These are phyloP conservation scores for Austroboletus festivus DNA, from an alignment of 768 basidiomycete genomes.

Conservation along the genomic window DNA sequence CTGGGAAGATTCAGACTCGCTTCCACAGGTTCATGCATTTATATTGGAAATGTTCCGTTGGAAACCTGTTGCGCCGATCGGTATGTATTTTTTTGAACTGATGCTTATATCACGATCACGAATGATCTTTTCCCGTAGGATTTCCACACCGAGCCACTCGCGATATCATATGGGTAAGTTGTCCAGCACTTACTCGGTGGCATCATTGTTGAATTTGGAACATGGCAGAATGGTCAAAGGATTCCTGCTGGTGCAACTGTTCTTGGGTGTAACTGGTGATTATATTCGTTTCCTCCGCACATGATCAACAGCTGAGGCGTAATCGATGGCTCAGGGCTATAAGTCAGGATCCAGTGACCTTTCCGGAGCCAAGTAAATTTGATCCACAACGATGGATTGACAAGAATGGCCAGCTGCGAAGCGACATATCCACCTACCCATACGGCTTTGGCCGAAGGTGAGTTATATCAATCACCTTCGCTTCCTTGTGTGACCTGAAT, in stretches of 20 bases:
- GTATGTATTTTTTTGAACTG: too few relatives aligned
- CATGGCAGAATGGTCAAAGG: conserved; percentile 16
- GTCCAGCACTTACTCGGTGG: not conserved
- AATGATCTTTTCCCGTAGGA: conserved; percentile 25
- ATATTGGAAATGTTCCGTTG: conserved; percentile 36
- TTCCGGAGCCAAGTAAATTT: conserved; percentile 43
- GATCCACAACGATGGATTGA: conserved; percentile 54
- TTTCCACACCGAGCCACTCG: conserved; percentile 60
- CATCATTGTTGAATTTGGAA: conserved; percentile 36
- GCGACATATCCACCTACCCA: conserved; percentile 42
- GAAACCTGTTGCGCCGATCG: conserved; percentile 12
- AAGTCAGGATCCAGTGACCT: conserved; percentile 20
- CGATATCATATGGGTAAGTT: conserved; percentile 55
- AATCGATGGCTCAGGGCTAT: conserved; percentile 15
- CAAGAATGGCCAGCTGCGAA: conserved; percentile 38
- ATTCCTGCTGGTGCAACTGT: conserved; percentile 24
- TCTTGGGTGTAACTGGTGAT: conserved; percentile 19
- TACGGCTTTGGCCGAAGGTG: conserved; percentile 51
- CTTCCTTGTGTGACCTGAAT: not conserved
- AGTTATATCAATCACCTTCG: not conserved
- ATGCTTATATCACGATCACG: too few relatives aligned
- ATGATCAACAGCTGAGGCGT: not conserved
- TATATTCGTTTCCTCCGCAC: not conserved
- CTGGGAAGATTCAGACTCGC: conserved; percentile 30
- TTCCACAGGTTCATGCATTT: conserved; percentile 37